phyloP scores from a whole-genome alignment of 768 basidiomycete species.

The Ramaria sp. region DNA sequence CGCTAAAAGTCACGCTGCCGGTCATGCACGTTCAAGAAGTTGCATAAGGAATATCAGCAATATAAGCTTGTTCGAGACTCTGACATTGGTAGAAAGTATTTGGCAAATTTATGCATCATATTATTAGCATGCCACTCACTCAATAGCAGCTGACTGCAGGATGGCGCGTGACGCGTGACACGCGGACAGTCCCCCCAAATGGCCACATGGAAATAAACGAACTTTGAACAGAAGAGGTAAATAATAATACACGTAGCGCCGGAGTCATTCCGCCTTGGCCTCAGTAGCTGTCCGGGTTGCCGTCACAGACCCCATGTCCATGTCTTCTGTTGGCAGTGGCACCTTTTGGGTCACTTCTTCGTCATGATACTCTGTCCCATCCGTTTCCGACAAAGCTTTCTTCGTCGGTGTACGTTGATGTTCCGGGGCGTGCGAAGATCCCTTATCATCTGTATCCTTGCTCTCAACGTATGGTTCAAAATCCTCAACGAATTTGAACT shows the following conservation, averaged over 20 bases:
- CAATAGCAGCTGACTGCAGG: not conserved
- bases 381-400: not conserved
- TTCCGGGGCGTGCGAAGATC: not conserved
- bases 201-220: not conserved
- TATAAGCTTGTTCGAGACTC: not conserved
- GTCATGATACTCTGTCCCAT: not conserved
- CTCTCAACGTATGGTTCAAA: not conserved
- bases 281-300: not conserved
- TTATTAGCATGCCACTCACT: not conserved
- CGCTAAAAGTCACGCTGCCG: not conserved
- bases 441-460: not conserved
- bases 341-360: not conserved
- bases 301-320: not conserved
- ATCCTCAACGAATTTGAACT: not conserved
- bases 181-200: not conserved
- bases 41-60: not conserved
- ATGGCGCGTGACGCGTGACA: not conserved
- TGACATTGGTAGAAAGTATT: not conserved
- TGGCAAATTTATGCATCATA: not conserved
- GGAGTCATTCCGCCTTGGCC: not conserved
- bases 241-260: not conserved
- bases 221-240: not conserved
- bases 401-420: slow-evolving; percentile 2
- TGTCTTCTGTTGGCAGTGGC: not conserved
- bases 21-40: too few species aligned